A percentile compares a stretch with the other conserved stretches of the same genome.
These are phyloP conservation scores for Thermothielavioides terrestris DNA, from an alignment of 495 filamentous ascomycete genomes.

Conservation along the genomic window DNA sequence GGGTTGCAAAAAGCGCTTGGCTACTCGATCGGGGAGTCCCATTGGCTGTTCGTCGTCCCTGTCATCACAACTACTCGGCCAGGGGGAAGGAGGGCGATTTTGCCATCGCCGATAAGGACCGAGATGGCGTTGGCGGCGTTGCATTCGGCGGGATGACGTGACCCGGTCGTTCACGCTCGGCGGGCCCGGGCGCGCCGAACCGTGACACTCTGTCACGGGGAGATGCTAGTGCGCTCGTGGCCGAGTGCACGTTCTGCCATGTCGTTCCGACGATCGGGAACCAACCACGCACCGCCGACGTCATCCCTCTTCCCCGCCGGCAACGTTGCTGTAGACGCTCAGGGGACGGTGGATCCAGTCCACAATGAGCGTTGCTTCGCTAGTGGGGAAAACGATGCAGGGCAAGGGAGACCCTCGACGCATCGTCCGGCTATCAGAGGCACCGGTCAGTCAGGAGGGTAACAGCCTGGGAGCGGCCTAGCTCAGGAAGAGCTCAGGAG, in stretches of 20 bases:
- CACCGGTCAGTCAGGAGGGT: no score
- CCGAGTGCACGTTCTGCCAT: no score
- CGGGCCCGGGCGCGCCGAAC: no score
- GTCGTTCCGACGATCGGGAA: no score
- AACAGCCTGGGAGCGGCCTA: no score
- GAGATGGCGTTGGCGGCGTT: neutral
- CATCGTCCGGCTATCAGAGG: no score
- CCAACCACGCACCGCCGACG: neutral
- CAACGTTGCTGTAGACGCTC: conserved; percentile 1
- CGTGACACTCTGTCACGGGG: neutral
- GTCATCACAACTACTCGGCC: neutral
- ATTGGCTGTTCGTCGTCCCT: neutral
- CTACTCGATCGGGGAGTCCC: neutral
- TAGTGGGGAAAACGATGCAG: no score
- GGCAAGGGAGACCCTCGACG: no score
- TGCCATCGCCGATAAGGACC: neutral
- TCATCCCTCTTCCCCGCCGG: neutral
- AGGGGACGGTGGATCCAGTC: neutral
- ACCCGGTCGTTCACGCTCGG: neutral
- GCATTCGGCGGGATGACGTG: neutral
- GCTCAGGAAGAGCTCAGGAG: no score
- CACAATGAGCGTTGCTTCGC: neutral
- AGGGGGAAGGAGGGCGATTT: no score
- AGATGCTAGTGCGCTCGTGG: neutral
- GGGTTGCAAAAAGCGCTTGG: neutral